Base-by-base conservation (phyloP, 2,329 filamentous ascomycete species). In the Aspergillus uvarum region DNA sequence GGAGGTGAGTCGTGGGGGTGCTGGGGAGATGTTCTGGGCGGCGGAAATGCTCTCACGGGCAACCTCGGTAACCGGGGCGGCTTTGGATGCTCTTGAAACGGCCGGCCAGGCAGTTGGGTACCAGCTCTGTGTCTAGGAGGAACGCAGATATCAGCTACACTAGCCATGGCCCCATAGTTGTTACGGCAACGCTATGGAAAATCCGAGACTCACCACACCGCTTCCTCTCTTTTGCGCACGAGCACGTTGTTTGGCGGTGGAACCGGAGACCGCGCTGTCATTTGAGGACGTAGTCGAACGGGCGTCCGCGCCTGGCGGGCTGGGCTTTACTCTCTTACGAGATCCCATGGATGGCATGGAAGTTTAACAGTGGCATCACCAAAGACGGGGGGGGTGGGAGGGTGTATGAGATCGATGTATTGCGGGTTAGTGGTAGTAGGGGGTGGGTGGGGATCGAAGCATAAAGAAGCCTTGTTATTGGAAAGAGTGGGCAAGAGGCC, bases 1-100 rank as follows among this genome's bases (percentile, higher is more conserved):
- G 35, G 69, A 66, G 24, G 71, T 69, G 21, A 71, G 60, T 62
- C 76, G 32, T 10, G 32, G 32, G 32, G 2, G 12, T 12, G 32
- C 74, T 47, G 74, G 73, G 54, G 74, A 70, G 59, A 70, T 67
- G 61, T 72, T 74, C 61, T 74, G 74, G 47, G 77, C 74, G 53
- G 77, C 78, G 44, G 77, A 79, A 53, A 81, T 81, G 67, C 78
- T 81, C 70, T 82, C 80, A 67, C 76, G 76, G 63, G 78, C 79
- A 70, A 81, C 76, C 72, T 82, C 77, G 60, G 80, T 80, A 67
- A 81, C 72, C 53, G 80, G 76, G 42, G 76, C 73, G 51, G 80
- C 78, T 68, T 82, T 82, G 38, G 73, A 72, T 50, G 70, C 70
- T 66, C 74, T 74, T 42, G 70, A 70, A 54, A 63, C 60, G 24